A percentile compares a stretch with the other conserved stretches of the same genome.
Conservation (phyloP, 257 asterid species). For the Thymus mandschuricus region DNA sequence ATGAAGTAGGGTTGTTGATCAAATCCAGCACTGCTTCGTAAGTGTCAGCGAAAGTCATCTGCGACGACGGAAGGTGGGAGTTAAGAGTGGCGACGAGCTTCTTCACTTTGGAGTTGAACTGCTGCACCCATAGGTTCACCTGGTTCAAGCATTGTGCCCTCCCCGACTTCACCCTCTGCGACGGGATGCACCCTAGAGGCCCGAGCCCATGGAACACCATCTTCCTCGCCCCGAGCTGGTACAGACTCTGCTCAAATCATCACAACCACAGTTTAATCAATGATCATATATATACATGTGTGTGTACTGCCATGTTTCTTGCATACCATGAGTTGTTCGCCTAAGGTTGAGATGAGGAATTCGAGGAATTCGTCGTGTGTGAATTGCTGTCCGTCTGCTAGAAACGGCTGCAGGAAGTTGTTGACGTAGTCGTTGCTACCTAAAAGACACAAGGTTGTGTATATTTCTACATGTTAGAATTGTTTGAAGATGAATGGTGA, state of each 20-base stretch:
- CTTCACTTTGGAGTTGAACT: constrained; percentile 64
- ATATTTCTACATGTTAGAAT: constrained; percentile 19
- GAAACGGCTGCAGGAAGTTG: constrained; percentile 79
- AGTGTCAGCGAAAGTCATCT: constrained; percentile 63
- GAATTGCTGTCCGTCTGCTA: constrained; percentile 60
- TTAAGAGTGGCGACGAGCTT: constrained; percentile 44
- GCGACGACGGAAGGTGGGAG: constrained; percentile 60
- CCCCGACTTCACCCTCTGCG: constrained; percentile 66
- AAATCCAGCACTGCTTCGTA: constrained; percentile 57
- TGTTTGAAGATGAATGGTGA: not conserved
- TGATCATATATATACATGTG: not conserved
- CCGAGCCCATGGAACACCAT: constrained; percentile 72
- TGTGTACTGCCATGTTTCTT: too few species aligned
- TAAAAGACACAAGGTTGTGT: not conserved
- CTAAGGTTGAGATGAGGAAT: constrained; percentile 60
- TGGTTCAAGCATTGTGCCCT: constrained; percentile 61
- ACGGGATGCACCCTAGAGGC: constrained; percentile 85
- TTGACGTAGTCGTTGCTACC: constrained; percentile 91
- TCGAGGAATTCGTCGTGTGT: constrained; percentile 70
- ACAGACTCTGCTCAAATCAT: constrained; percentile 43
- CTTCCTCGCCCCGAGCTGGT: constrained; percentile 76
- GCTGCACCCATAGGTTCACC: constrained; percentile 66
- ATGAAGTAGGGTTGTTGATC: constrained; percentile 63
- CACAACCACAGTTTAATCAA: not conserved
- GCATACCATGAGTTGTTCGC: constrained; percentile 54